A percentile compares a stretch with the other conserved stretches of the same genome.
phyloP scores from a whole-genome alignment of 495 filamentous ascomycete genomes.

The Talaromyces wortmannii region DNA sequence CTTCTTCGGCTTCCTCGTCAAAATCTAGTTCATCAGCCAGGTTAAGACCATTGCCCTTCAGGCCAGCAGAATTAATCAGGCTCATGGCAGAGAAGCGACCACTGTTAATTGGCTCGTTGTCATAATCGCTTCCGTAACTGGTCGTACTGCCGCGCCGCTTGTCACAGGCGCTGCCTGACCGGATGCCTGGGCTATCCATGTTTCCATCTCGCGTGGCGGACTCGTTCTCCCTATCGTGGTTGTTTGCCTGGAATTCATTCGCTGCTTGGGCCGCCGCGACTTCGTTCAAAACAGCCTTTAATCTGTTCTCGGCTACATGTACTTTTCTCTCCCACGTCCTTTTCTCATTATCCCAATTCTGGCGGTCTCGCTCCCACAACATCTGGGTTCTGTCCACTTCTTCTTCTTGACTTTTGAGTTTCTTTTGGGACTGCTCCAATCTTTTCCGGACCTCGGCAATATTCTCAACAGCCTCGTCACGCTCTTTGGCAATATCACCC shows the following conservation, averaged over 20 bases:
- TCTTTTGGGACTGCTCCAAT: constrained; percentile 73
- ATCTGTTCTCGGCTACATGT: constrained; percentile 78
- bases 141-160: constrained; percentile 46
- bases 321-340: constrained; percentile 74
- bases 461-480: constrained; percentile 76
- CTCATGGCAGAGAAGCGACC: constrained; percentile 62
- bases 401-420: constrained; percentile 73
- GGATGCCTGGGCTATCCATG: constrained; percentile 65
- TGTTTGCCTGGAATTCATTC: constrained; percentile 12
- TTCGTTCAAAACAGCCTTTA: constrained; percentile 79
- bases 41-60: constrained; percentile 60
- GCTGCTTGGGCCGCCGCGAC: constrained; percentile 67
- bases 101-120: constrained; percentile 26
- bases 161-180: constrained; percentile 59
- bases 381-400: constrained; percentile 68
- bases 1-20: constrained; percentile 65
- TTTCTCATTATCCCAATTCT: constrained; percentile 74
- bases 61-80: constrained; percentile 41
- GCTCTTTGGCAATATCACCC: constrained; percentile 72
- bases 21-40: constrained; percentile 87
- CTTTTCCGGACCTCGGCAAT: constrained; percentile 68
- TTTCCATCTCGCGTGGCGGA: constrained; percentile 23
- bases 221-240: constrained; percentile 13
- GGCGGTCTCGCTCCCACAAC: constrained; percentile 74
- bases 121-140: constrained; percentile 58